Percentiles rank a stretch among this genome's conserved stretches.
phyloP scores from a whole-genome alignment of 2,329 filamentous ascomycete genomes.

The Cordyceps pruinosa region DNA sequence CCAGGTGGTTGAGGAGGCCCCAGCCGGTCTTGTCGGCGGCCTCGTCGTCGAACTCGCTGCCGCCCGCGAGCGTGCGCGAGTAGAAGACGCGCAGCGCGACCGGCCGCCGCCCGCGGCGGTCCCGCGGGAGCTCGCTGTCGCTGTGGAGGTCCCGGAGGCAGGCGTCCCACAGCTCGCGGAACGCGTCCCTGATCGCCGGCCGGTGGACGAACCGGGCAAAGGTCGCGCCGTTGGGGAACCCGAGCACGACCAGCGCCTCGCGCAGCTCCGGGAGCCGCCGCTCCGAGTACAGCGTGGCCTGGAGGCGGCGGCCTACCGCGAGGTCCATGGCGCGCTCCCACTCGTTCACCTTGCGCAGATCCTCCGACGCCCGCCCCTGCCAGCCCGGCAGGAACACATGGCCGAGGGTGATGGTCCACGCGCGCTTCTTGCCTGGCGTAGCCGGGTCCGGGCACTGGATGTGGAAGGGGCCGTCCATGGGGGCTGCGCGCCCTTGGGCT shows the following conservation, averaged over 20 bases:
- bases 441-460: neutral
- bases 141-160: neutral
- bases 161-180: slow-evolving; percentile 3
- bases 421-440: neutral
- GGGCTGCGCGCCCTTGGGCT: neutral
- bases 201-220: neutral
- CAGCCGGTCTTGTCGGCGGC: neutral
- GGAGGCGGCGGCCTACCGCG: neutral
- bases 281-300: neutral
- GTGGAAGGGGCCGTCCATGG: neutral
- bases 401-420: neutral
- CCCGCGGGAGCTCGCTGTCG: neutral
- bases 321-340: neutral
- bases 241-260: neutral
- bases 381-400: neutral
- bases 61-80: neutral
- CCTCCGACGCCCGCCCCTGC: neutral
- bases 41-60: neutral
- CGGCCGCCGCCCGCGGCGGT: neutral
- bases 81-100: slow-evolving; percentile 1
- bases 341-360: neutral
- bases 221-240: neutral
- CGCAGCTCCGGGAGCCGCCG: neutral
- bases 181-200: neutral
- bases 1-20: neutral